Evolutionary conservation across 2,329 filamentous ascomycete species (phyloP), one percentile per base, ranked within the genome.

Genomic region (Fusarium heterosporum): DNA sequence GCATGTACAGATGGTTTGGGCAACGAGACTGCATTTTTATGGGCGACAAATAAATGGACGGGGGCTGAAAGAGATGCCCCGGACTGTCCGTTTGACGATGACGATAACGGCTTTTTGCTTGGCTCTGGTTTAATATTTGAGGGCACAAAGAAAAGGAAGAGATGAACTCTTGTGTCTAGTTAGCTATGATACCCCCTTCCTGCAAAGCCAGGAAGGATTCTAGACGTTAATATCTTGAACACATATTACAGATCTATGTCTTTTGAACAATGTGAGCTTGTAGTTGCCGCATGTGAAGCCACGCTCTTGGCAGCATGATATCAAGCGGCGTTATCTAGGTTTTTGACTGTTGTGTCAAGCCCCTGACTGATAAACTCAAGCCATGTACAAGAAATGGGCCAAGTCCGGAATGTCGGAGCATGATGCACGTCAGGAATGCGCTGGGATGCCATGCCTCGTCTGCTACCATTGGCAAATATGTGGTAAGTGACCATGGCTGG

Each of bases 211-310:
- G 59, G 42, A 61, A 49, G 52, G 55, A 55, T 50, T 56, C 50
- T 64, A 61, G 69, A 66, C 56, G 29, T 73, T 36, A 70, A 73
- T 71, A 69, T 72, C 69, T 73, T 47, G 56, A 65, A 58, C 40
- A 54, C 49, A 34, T 9, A 36, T 36, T 36, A 36, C 34, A 36
- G 7, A 36, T 51, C 55, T 50, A 47, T 17, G 61, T 40, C 7
- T n/a, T 36, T 36, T 16, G 34, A 47, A 25, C 38, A 56, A 42
- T 42, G 13, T 30, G 40, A 28, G 6, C 14, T n/a, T 43, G 22
- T 60, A 8, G 7, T 39, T 39, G 25, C 16, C 11, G 30, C 4
- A 12, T 17, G 14, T 34, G n/a, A n/a, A 10, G 16, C 16, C 12
- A 8, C 28, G 28, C 28, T 8, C 8, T 29, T 29, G 28, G 28